Percentiles rank a stretch among this genome's conserved stretches.
phyloP scores from a whole-genome alignment of 164 flowering plant species.

The Malania oleifera region DNA sequence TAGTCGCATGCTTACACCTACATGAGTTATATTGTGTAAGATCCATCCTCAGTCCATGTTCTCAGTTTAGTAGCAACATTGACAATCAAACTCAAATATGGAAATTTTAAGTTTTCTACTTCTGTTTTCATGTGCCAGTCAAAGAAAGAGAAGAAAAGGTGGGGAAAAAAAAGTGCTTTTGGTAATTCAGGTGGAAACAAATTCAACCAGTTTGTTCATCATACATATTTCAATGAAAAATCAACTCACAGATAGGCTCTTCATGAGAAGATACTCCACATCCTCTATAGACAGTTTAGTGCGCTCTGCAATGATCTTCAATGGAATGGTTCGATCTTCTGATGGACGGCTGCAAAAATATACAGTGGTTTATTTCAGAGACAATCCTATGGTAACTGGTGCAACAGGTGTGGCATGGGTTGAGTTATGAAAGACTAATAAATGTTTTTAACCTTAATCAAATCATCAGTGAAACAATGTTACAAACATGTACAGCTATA shows the following conservation, averaged over 20 bases:
- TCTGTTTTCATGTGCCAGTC: no score
- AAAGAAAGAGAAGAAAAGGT: neutral
- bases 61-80: no score
- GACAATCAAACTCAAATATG: no score
- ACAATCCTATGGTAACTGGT: no score
- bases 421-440: no score
- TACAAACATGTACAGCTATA: neutral
- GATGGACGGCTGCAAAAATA: conserved; percentile 69
- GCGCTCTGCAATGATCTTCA: conserved; percentile 71
- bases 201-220: neutral
- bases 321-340: conserved; percentile 88
- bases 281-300: conserved; percentile 84
- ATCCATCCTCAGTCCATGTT: no score
- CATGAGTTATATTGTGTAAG: no score
- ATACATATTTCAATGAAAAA: neutral
- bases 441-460: neutral
- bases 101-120: no score
- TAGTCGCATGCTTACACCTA: no score
- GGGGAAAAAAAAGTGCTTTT: neutral
- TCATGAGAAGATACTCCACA: conserved; percentile 95
- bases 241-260: conserved; percentile 89
- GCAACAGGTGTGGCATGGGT: no score
- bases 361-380: neutral
- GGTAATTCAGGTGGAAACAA: neutral
- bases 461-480: neutral